Base-by-base conservation (phyloP, 75 land plant species). In the Sequoia sempervirens region DNA sequence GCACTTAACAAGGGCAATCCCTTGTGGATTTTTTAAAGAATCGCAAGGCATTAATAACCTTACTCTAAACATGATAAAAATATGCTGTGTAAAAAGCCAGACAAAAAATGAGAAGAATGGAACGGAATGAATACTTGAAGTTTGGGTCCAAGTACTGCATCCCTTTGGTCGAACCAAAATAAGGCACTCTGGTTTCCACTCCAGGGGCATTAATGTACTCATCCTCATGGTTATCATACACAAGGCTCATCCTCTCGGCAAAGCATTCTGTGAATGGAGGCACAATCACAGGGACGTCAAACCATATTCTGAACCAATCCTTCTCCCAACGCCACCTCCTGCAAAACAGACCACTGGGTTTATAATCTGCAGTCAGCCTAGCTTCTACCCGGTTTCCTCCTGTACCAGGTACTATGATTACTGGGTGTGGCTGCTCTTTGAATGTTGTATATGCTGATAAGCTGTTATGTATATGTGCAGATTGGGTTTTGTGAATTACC, bases 311-410 rank as follows among this genome's bases (percentile, higher is more conserved):
- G 89, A 92, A 95, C 90, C 93, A 97, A 1, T 47, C 45, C 37
- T 50, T 87, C 85, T n/a, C 88, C 84, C 38, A 38, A 45, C 34
- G 82, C 80, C 81, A 84, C 83, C 52, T 28, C 32, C 82, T 84
- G 87, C 99, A 97, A 50, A 93, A 41, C 12, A 87, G 83, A 83
- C 87, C 89, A 74, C 88, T 75, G 3, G 97, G 88, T 58, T 89
- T 86, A 91, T 97, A 97, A 14, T 78, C 90, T 26, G 53, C 23
- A 10, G 90, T 94, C 41, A 97, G 85, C 86, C 91, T 87, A 0
- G 92, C 99, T 85, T 97, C 96, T 1, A 97, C 88, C 83, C 94
- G 99, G 88, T 95, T 97, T 30, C 99, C 99, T 28, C 99, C 99
- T 53, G 87, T 89, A 9, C 99, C 99, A 9, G 99, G 99, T 10